Conservation (phyloP, 805 yeast genomes). For the Clavispora fructus region DNA sequence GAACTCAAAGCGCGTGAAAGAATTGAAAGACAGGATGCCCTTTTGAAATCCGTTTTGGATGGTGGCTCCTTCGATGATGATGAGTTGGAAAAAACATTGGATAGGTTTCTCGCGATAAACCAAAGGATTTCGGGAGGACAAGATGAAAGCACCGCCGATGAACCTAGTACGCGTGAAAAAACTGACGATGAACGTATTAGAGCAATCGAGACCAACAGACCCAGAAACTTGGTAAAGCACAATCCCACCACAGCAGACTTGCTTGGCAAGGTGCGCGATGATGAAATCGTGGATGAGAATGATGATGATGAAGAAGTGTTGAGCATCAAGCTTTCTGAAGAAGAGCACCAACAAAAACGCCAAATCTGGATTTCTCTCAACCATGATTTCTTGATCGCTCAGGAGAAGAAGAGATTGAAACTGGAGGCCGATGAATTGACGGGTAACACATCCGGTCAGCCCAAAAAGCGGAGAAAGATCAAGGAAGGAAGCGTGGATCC, state of each 20-base stretch:
- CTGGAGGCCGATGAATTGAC: slow-evolving; percentile 82
- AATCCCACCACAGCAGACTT: slow-evolving; percentile 57
- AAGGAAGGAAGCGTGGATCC: slow-evolving; percentile 11
- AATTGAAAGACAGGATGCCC: slow-evolving; percentile 12
- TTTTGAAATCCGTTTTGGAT: slow-evolving; percentile 23
- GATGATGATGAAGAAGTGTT: slow-evolving; percentile 84
- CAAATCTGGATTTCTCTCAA: slow-evolving; percentile 87
- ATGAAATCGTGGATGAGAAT: slow-evolving; percentile 51
- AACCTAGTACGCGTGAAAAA: background rate
- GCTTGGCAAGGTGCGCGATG: slow-evolving; percentile 50
- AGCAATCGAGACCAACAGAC: slow-evolving; percentile 25
- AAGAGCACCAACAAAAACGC: slow-evolving; percentile 70
- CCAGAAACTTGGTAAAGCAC: slow-evolving; percentile 44
- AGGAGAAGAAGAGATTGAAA: slow-evolving; percentile 78
- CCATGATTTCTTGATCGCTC: slow-evolving; percentile 78
- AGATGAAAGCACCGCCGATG: background rate
- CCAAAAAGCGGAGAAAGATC: slow-evolving; percentile 38
- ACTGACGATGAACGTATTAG: slow-evolving; percentile 14
- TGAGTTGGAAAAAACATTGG: slow-evolving; percentile 15
- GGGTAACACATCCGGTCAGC: slow-evolving; percentile 54
- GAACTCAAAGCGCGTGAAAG: slow-evolving; percentile 1
- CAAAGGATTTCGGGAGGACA: slow-evolving; percentile 1
- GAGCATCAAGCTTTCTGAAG: slow-evolving; percentile 53
- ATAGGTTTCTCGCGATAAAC: slow-evolving; percentile 8
- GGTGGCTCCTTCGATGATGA: slow-evolving; percentile 28